Conservation (phyloP, 2,329 filamentous ascomycete genomes). For the Penicillium freii region DNA sequence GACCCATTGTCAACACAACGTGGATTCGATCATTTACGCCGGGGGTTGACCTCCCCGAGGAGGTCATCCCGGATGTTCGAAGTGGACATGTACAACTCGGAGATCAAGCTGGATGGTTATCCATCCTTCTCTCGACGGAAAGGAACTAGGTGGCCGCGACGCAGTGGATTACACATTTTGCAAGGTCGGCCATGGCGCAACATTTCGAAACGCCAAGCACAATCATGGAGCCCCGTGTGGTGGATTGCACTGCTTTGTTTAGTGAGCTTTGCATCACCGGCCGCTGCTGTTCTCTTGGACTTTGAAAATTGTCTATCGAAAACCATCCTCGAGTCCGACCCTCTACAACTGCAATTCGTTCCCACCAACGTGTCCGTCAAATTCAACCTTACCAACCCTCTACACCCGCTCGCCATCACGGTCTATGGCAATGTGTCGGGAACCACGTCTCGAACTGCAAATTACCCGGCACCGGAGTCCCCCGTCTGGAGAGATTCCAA, state of each 20-base stretch:
- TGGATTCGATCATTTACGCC: conserved; percentile 36
- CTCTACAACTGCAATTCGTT: conserved; percentile 71
- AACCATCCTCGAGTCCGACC: conserved; percentile 57
- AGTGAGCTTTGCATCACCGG: conserved; percentile 38
- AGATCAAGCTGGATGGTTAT: conserved; percentile 13
- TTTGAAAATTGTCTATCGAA: conserved; percentile 79
- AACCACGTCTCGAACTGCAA: conserved; percentile 49
- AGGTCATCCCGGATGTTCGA: conserved; percentile 38
- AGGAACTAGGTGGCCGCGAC: conserved; percentile 8
- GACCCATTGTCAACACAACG: conserved; percentile 30
- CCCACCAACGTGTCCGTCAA: conserved; percentile 71
- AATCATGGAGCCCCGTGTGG: conserved; percentile 7
- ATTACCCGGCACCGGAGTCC: conserved; percentile 60
- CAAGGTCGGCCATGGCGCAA: conserved; percentile 23
- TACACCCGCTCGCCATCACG: conserved; percentile 69
- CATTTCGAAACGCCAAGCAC: conserved; percentile 21
- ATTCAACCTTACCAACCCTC: conserved; percentile 63
- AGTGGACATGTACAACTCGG: conserved; percentile 33
- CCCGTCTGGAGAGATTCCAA: conserved; percentile 62
- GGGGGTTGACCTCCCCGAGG: conserved; percentile 44
- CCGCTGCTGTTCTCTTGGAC: conserved; percentile 64
- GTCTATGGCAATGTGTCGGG: conserved; percentile 92
- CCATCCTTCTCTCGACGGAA: conserved; percentile 1
- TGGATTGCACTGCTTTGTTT: conserved; percentile 26
- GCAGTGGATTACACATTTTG: conserved; percentile 7